These are phyloP conservation scores for Psilocybe sp. DNA, from an alignment of 768 basidiomycete species.

Conservation along the genomic window DNA sequence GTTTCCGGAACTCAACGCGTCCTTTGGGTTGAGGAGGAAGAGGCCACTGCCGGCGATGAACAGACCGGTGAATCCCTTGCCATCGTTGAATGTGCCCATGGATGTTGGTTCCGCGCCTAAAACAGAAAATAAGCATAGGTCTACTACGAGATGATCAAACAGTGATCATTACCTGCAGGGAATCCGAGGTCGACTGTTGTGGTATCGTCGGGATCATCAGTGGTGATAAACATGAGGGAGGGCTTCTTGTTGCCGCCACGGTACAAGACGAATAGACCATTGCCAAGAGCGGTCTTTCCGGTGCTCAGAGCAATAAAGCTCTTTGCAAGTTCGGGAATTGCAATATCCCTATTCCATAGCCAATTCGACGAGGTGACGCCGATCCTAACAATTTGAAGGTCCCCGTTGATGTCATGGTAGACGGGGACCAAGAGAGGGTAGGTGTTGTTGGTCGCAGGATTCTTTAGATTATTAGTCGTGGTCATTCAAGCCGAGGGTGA, in stretches of 20 bases:
- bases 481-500: not conserved
- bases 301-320: not conserved
- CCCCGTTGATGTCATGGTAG: not conserved
- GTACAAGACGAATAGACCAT: not conserved
- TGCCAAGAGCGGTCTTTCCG: not conserved
- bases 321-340: not conserved
- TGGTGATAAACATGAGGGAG: not conserved
- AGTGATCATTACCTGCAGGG: too few relatives aligned
- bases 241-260: not conserved
- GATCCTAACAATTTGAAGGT: not conserved
- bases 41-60: not conserved
- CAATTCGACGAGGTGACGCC: not conserved
- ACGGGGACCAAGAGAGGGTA: not conserved
- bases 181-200: too few relatives aligned
- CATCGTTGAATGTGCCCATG: not conserved
- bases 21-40: not conserved
- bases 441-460: not conserved
- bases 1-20: not conserved
- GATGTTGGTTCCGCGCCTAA: not conserved
- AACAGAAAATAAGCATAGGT: not conserved
- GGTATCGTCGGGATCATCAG: not conserved
- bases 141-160: not conserved
- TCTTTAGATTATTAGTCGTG: not conserved
- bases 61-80: not conserved
- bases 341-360: not conserved